Percentiles rank a stretch among this genome's conserved stretches.
Conservation (phyloP, 169 alveolate species). For the Plasmodium gallinaceum region DNA sequence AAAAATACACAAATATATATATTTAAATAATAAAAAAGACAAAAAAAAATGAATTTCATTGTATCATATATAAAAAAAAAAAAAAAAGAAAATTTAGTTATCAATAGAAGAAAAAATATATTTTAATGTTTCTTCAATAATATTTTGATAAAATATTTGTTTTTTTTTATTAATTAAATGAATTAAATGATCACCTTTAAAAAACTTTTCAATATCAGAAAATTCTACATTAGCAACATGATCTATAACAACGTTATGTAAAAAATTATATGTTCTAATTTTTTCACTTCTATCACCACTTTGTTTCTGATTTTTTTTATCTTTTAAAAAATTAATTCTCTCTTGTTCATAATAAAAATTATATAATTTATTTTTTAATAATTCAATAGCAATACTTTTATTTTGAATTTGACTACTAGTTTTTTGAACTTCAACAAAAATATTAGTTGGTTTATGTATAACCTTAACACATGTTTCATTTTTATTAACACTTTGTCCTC, state of each 20-base stretch:
- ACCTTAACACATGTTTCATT: conserved; percentile 94
- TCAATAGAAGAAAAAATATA: conserved; percentile 11
- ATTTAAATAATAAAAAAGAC: no score
- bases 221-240: conserved; percentile 81
- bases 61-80: no score
- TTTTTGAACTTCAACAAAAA: conserved; percentile 82
- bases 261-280: conserved; percentile 93
- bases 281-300: conserved; percentile 92
- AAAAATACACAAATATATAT: no score
- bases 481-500: conserved; percentile 96
- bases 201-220: conserved; percentile 28
- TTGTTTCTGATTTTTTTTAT: conserved; percentile 80
- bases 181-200: conserved; percentile 28
- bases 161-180: conserved; percentile 17
- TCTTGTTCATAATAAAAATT: conserved; percentile 42
- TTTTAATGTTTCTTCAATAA: conserved; percentile 26
- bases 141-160: conserved; percentile 4
- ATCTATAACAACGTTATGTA: conserved; percentile 92
- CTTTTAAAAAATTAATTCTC: conserved; percentile 12
- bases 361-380: conserved; percentile 50
- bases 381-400: conserved; percentile 76
- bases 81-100: not conserved
- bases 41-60: no score
- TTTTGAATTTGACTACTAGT: conserved; percentile 80
- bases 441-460: conserved; percentile 94